Evolutionary conservation across 306 rosid species (phyloP), one percentile per base, ranked within the genome.

Genomic region (Herpetospermum pedunculosum): DNA sequence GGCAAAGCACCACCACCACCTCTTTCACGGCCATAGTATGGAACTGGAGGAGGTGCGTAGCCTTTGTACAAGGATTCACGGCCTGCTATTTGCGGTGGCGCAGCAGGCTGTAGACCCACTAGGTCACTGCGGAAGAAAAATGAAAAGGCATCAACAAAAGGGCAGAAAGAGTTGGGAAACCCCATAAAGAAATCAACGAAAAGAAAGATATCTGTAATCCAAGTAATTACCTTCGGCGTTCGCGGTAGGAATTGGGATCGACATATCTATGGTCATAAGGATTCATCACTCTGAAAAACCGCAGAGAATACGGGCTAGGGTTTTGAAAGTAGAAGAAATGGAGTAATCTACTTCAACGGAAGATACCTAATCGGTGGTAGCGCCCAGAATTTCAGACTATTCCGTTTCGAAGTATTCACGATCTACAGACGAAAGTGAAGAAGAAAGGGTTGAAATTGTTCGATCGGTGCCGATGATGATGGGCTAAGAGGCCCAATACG

Each of bases 231-330:
- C 96, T 87, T 75, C 90, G 91, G 64, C 94, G 98, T 60, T 84
- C 85, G 40, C 97, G 93, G 68, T 86, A 93, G 63, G 98, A 91
- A 72, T 78, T 64, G 8, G 92, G 68, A 71, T 91, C 96, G 47
- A 84, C 58, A 77, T 85, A 83, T 50, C 98, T 75, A 58, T 75
- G 80, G 75, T 90, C 97, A 87, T 79, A 80, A 19, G 80, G 80
- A 49, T 81, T 81, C 98, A 93, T 78, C 11, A 13, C 15, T 55
- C 19, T 10, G 49, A 11, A 6, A 60, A 18, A 28, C 11, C 4
- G 18, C 35, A 26, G 23, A 5, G 19, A 18, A 47, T 41, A 21
- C 52, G 50, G 30, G 10, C 4, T 21, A 15, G 52, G 53, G 50
- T 68, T 68, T 6, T 8, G 43, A 37, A 62, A 62, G 67, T 15